Evolutionary conservation across 768 basidiomycete genomes (phyloP).

Genomic region (Lentinus brumalis): DNA sequence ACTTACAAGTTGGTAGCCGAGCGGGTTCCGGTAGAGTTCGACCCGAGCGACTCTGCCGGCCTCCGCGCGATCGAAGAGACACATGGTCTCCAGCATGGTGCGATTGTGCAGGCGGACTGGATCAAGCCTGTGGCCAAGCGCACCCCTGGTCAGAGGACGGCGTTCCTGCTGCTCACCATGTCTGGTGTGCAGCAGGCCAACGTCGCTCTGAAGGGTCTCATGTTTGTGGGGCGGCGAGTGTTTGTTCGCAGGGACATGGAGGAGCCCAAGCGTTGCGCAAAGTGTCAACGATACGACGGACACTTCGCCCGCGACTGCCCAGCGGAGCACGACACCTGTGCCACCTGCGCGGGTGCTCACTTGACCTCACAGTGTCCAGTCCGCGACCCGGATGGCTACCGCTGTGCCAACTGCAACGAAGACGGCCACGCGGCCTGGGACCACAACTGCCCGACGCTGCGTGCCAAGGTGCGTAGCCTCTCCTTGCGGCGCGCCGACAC

Average conservation of each 20-base stretch:
- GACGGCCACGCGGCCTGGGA: conserved; percentile 34
- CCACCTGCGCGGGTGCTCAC: conserved; percentile 25
- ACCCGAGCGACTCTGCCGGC: not conserved
- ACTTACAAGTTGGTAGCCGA: conserved; percentile 2
- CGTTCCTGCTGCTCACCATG: conserved; percentile 29
- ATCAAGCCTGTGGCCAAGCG: conserved; percentile 28
- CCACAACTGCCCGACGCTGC: conserved; percentile 21
- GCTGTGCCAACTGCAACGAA: conserved; percentile 29
- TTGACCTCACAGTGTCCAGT: conserved; percentile 19
- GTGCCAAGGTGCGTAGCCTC: not conserved
- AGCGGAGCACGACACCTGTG: conserved; percentile 14
- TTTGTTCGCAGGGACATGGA: conserved; percentile 12
- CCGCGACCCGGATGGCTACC: not conserved
- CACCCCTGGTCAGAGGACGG: conserved; percentile 18
- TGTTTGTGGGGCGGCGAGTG: conserved; percentile 19
- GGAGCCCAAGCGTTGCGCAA: conserved; percentile 30
- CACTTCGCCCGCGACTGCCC: conserved; percentile 21
- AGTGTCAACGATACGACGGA: conserved; percentile 25
- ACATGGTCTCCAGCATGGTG: not conserved
- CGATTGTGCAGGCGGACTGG: conserved; percentile 23
- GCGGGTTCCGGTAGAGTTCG: not conserved
- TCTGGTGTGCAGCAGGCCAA: conserved; percentile 23
- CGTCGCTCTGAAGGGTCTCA: conserved; percentile 26
- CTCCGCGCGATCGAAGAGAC: not conserved
- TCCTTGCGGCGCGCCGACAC: not conserved